Percentiles rank a stretch among this genome's conserved stretches.
Evolutionary conservation across 2,329 filamentous ascomycete species (phyloP).

Genomic region (Sclerotinia glacialis): DNA sequence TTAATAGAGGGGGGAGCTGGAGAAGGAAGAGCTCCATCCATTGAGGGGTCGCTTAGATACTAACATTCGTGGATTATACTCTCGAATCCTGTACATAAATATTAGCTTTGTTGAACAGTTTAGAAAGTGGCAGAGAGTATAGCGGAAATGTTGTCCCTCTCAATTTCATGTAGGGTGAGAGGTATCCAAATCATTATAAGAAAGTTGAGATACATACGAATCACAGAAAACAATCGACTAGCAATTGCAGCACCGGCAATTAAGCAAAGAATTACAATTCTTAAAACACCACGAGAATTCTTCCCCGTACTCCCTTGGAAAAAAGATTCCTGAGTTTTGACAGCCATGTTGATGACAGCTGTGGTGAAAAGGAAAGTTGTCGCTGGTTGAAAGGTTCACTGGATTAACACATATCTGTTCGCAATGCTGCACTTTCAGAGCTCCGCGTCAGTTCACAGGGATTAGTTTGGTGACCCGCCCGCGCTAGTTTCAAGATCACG

Average conservation of each 20-base stretch:
- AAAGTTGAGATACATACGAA: slow-evolving; percentile 62
- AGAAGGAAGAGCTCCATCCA: slow-evolving; percentile 24
- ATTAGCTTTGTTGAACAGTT: slow-evolving; percentile 30
- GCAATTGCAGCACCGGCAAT: slow-evolving; percentile 90
- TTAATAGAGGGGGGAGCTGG: slow-evolving; percentile 32
- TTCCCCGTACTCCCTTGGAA: slow-evolving; percentile 75
- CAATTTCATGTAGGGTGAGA: slow-evolving; percentile 6
- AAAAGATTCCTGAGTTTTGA: slow-evolving; percentile 46
- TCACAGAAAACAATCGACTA: slow-evolving; percentile 96
- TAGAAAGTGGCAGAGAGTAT: neutral
- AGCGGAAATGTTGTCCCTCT: neutral
- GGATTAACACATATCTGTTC: slow-evolving; percentile 34
- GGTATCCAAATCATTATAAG: slow-evolving; percentile 6
- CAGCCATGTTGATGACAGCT: slow-evolving; percentile 42
- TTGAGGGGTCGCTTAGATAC: slow-evolving; percentile 44
- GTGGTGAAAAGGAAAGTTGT: slow-evolving; percentile 32
- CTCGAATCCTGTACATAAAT: slow-evolving; percentile 70
- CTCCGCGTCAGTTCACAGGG: slow-evolving; percentile 34
- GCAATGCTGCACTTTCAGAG: slow-evolving; percentile 28
- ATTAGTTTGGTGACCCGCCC: slow-evolving; percentile 21
- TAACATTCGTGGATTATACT: slow-evolving; percentile 99
- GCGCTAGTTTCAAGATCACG: slow-evolving; percentile 14
- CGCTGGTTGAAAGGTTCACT: slow-evolving; percentile 28
- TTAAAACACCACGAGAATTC: slow-evolving; percentile 80
- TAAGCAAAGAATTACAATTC: slow-evolving; percentile 83